Evolutionary conservation across 805 yeast species (phyloP), one percentile per base, ranked within the genome.

Genomic region (Saccharomyces jurei): DNA sequence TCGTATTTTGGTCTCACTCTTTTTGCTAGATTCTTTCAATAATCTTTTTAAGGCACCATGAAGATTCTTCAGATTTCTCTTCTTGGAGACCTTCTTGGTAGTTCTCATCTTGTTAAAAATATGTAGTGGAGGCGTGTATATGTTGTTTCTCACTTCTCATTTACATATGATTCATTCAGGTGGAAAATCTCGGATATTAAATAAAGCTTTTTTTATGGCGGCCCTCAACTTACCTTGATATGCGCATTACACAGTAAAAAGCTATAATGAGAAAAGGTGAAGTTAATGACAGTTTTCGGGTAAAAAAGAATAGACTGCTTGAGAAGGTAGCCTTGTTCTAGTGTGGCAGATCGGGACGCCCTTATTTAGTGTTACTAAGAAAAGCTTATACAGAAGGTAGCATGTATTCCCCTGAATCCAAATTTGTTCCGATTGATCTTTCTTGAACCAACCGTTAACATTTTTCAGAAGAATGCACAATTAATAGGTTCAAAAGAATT

Each of bases 21-120:
- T 36, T 10, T 36, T 36, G 25, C 44, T 8, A 13, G 44, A 52
- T 30, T 56, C 58, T 11, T 56, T 55, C n/a, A 66, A 48, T 49
- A 68, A 51, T 17, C 58, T 58, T 54, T 58, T 60, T 41, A 68
- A 30, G 1, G 64, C 65, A 8, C 61, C 59, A 46, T 59, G 60
- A 4, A 64, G 58, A 50, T 52, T 62, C 48, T 53, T 56, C 21
- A 64, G 50, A 22, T 56, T 49, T 17, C 57, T 41, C 29, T 51
- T 56, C 49, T 49, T 59, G 9, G 55, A 55, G 27, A 54, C 49
- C 41, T 53, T 58, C 48, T 55, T 56, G 41, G 32, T 48, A 14
- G 56, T 55, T 29, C 56, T 57, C 60, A 57, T 57, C 1, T 5
- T 32, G 17, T 8, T 8, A 3, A 9, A 17, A 17, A 6, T 6